These are phyloP conservation scores for Sporodiniella umbellata DNA, from an alignment of 371 early-diverging fungal species.

Conservation along the genomic window DNA sequence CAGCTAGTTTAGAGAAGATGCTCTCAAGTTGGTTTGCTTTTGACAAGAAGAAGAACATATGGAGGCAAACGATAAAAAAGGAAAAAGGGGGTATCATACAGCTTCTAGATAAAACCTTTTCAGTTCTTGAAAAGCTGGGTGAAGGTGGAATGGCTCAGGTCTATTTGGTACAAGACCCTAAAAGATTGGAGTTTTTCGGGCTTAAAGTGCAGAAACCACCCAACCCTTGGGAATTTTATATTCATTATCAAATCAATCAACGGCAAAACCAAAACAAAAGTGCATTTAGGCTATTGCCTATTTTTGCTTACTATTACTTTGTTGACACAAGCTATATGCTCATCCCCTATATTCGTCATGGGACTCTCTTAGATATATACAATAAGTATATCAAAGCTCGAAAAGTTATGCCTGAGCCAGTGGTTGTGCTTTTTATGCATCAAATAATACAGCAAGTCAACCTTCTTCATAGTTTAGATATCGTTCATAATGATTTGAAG, in stretches of 20 bases:
- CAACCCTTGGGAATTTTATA: constrained; percentile 45
- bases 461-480: constrained; percentile 26
- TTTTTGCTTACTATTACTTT: constrained; percentile 16
- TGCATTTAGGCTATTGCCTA: background rate
- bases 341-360: constrained; percentile 20
- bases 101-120: constrained; percentile 4
- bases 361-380: constrained; percentile 33
- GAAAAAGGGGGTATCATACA: background rate
- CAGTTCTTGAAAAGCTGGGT: constrained; percentile 24
- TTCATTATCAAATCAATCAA: constrained; percentile 22
- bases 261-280: constrained; percentile 1
- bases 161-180: constrained; percentile 17
- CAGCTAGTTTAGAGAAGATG: background rate
- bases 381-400: constrained; percentile 16
- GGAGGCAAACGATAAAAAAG: background rate
- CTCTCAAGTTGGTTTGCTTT: background rate
- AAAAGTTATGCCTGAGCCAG: constrained; percentile 30
- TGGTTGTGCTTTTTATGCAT: constrained; percentile 25
- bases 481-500: constrained; percentile 49
- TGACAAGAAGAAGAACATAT: background rate
- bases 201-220: constrained; percentile 38
- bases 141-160: constrained; percentile 44
- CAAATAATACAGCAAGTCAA: constrained; percentile 23
- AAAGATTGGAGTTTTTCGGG: constrained; percentile 6
- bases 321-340: constrained; percentile 30